Evolutionary conservation across 129 eudicot species (phyloP), one percentile per base, ranked within the genome.

Genomic region (Centella asiatica): DNA sequence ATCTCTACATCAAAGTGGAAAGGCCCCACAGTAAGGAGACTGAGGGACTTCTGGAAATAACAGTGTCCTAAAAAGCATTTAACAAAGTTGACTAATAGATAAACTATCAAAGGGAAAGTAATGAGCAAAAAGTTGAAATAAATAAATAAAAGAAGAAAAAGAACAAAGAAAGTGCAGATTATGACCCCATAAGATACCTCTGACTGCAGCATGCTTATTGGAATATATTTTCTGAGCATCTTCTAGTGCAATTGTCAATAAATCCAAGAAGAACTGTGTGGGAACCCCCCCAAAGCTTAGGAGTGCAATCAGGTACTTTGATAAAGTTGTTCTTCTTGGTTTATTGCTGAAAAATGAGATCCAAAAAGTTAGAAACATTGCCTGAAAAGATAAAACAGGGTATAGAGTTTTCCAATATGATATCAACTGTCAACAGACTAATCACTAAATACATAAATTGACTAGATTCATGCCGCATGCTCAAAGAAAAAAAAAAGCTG

Each of bases 201-300:
- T 71, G 32, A 89, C 40, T 33, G 97, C 97, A 66, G 88, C 80
- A 45, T 65, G 84, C 72, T 23, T 69, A 58, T 78, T 68, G 27
- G 57, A 57, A 68, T 46, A 76, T 1, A 78, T 70, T 13, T 57
- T 75, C 23, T 45, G 78, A 67, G 77, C 60, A 60, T 85, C 90
- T 40, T 79, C 67, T 40, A 89, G 26, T 36, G 86, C 78, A 6
- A 40, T 48, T 9, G 17, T 40, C 14, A 85, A 76, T 62, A 83
- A 50, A 26, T 70, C 73, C 36, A 77, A 61, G 64, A 89, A 89
- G 57, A 70, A 83, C 2, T 76, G 65, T 33, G 62, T 47, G 2
- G 95, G 97, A 33, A 89, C 92, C 31, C 97, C 97, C 17, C 97
- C 97, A 69, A 53, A 63, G 62, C 61, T 74, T 56, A 89, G 59